Base-by-base conservation (phyloP, 169 alveolate species). In the Cytauxzoon felis region DNA sequence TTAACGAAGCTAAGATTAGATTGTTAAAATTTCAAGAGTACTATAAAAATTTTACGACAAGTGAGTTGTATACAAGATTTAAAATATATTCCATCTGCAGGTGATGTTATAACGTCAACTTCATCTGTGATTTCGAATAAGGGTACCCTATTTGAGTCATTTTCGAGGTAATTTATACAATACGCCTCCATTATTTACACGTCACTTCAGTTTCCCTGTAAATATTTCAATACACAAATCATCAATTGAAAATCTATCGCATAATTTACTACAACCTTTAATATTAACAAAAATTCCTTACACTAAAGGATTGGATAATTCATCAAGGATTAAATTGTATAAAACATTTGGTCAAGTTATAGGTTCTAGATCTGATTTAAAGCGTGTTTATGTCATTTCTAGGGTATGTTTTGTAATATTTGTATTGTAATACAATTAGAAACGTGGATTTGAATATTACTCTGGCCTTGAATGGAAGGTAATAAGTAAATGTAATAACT, bases 351-450 rank as follows among this genome's bases (percentile, higher is more conserved):
- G 86, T 27, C 62, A 66, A 27, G 53, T 76, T 0, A 51, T 76
- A 3, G 47, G 66, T 0, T 76, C 86, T 1, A 36, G 78, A 61
- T 76, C 82, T 2, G 86, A 76, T 24, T 76, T 80, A 80, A 66
- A 58, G 21, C 81, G 81, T 21, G 86, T 76, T 5, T 76, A 51
- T 56, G 86, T 62, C 9, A 65, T 76, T 2, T 29, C 76, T 16
- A 56, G 69, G 34, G 83, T 72, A 16, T 11, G 65, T 5, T 6
- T 13, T 1, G 5, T 23, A 18, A 29, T 32, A 8, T n/a, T 21
- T 16, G 2, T 29, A 34, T 1, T 1, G 13, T 18, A 16, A 2
- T 30, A 9, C n/a, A 2, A 5, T 62, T 54, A 72, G 83, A 75
- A 80, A 9, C 26, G 47, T 8, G 58, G 50, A 2, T 76, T 76